Percentiles rank a stretch among this genome's conserved stretches.
Conservation (phyloP, 257 asterid genomes). For the Knoxia roxburghii region DNA sequence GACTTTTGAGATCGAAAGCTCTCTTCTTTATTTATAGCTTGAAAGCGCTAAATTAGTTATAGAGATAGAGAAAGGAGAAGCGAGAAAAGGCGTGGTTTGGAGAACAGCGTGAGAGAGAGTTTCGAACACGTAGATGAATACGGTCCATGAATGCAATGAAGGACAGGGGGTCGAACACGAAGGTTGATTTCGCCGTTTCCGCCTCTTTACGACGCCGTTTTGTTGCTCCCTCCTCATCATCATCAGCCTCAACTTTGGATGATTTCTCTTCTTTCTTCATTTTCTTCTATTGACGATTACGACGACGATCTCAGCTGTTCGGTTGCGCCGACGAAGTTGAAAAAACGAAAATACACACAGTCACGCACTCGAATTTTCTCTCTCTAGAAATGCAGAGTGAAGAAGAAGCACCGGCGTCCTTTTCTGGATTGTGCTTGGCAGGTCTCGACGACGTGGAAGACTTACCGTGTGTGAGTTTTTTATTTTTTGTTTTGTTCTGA, state of each 20-base stretch:
- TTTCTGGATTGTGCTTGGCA: constrained; percentile 50
- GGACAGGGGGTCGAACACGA: constrained; percentile 59
- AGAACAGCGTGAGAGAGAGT: constrained; percentile 11
- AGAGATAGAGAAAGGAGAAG: background rate
- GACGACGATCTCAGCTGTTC: background rate
- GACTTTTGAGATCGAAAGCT: background rate
- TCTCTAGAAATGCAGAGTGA: constrained; percentile 29
- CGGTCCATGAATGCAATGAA: constrained; percentile 58
- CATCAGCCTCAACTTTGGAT: constrained; percentile 6
- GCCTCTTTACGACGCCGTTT: constrained; percentile 30
- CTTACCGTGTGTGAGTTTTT: constrained; percentile 56
- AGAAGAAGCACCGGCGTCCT: constrained; percentile 10
- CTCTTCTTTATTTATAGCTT: background rate
- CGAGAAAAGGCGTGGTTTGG: background rate
- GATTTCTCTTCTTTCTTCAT: background rate
- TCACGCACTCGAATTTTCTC: too few species aligned
- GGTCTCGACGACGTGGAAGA: constrained; percentile 68
- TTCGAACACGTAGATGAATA: constrained; percentile 71
- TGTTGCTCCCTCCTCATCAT: too few species aligned
- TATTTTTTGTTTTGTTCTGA: background rate
- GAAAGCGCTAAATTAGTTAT: background rate
- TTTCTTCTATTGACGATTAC: too few species aligned
- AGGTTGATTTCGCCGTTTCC: background rate
- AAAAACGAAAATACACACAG: background rate
- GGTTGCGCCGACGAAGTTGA: background rate